Conservation (phyloP, 2,329 filamentous ascomycete species). For the Ophiocordyceps polyrhachis-furcata region DNA sequence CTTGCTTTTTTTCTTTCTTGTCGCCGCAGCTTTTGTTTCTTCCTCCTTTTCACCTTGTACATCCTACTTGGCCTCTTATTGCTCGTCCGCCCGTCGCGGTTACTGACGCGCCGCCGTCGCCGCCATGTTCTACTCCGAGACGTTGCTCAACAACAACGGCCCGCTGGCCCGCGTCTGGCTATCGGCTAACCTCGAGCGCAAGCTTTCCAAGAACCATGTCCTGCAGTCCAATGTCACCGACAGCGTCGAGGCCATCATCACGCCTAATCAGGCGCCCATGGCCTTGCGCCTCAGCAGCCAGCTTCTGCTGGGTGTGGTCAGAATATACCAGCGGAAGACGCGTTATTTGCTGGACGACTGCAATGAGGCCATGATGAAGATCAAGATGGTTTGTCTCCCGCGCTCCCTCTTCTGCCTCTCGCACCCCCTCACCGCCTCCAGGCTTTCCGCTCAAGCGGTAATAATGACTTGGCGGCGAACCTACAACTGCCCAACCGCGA, state of each 20-base stretch:
- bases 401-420: not conserved
- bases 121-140: constrained; percentile 93
- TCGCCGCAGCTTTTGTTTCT: constrained; percentile 4
- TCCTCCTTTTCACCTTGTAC: not conserved
- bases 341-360: constrained; percentile 93
- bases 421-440: constrained; percentile 18
- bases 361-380: constrained; percentile 92
- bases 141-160: constrained; percentile 88
- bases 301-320: constrained; percentile 81
- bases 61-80: not conserved
- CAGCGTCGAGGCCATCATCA: constrained; percentile 89
- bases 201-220: constrained; percentile 92
- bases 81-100: not conserved
- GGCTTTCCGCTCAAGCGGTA: constrained; percentile 87
- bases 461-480: constrained; percentile 83
- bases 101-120: not conserved
- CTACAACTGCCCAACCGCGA: constrained; percentile 67
- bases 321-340: constrained; percentile 95
- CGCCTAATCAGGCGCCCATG: constrained; percentile 82
- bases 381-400: constrained; percentile 63
- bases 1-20: constrained; percentile 10
- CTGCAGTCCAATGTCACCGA: constrained; percentile 86
- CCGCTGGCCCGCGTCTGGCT: constrained; percentile 96
- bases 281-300: constrained; percentile 87
- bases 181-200: constrained; percentile 94